Evolutionary conservation across 768 basidiomycete genomes (phyloP).

Genomic region (Mycena indigotica): DNA sequence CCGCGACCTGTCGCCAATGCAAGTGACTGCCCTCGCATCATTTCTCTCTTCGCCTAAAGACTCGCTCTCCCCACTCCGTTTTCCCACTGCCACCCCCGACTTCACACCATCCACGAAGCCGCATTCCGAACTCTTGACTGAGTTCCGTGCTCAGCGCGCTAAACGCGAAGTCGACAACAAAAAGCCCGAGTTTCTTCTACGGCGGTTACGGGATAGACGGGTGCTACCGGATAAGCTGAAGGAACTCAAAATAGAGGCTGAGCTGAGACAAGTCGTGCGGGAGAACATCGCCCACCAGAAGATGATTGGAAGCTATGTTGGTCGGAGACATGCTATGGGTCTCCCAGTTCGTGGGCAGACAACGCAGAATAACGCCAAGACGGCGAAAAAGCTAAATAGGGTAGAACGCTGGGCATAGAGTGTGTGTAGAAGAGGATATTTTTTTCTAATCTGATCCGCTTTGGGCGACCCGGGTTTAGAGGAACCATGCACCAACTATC

Average conservation of each 20-base stretch:
- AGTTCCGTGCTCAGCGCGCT: slow-evolving; percentile 36
- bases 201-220: slow-evolving; percentile 19
- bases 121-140: slow-evolving; percentile 42
- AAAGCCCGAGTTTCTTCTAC: slow-evolving; percentile 22
- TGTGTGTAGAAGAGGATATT: no score
- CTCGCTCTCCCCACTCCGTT: slow-evolving; percentile 62
- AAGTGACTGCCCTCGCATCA: slow-evolving; percentile 90
- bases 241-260: slow-evolving; percentile 83
- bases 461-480: no score
- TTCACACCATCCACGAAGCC: slow-evolving; percentile 51
- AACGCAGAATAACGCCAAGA: slow-evolving; percentile 87
- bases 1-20: slow-evolving; percentile 77
- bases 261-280: slow-evolving; percentile 76
- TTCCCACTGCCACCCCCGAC: slow-evolving; percentile 62
- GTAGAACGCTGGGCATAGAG: slow-evolving; percentile 58
- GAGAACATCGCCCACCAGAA: slow-evolving; percentile 93
- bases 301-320: slow-evolving; percentile 93
- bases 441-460: no score
- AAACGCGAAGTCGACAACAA: slow-evolving; percentile 37
- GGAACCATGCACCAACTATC: no score
- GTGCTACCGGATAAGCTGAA: slow-evolving; percentile 61
- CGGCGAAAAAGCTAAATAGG: slow-evolving; percentile 88
- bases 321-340: slow-evolving; percentile 89
- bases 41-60: slow-evolving; percentile 91
- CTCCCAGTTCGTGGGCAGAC: slow-evolving; percentile 94